A percentile compares a stretch with the other conserved stretches of the same genome.
Conservation (phyloP, 106 monocot species). For the Dendrobium huoshanense region DNA sequence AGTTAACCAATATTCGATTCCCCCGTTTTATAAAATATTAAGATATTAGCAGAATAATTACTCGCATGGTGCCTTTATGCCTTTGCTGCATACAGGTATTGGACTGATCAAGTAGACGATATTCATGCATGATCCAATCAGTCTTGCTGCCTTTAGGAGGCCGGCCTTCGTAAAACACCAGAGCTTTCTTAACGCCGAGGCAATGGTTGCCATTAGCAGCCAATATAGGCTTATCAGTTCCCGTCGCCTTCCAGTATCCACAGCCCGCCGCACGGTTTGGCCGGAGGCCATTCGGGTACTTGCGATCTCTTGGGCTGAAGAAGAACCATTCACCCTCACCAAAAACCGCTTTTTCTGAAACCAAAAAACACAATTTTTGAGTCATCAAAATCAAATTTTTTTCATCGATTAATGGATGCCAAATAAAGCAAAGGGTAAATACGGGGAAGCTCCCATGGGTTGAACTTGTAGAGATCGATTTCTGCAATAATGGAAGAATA, state of each 20-base stretch:
- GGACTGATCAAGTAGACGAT: slow-evolving; percentile 13
- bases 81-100: background rate
- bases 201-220: slow-evolving; percentile 8
- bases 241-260: slow-evolving; percentile 20
- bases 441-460: slow-evolving; percentile 58
- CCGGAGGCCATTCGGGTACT: slow-evolving; percentile 33
- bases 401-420: background rate
- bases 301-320: slow-evolving; percentile 38
- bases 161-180: slow-evolving; percentile 18
- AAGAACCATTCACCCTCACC: slow-evolving; percentile 52
- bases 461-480: slow-evolving; percentile 37
- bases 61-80: slow-evolving; percentile 3
- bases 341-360: slow-evolving; percentile 38
- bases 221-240: slow-evolving; percentile 20
- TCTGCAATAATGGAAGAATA: slow-evolving; percentile 25
- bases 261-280: slow-evolving; percentile 27
- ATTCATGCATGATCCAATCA: slow-evolving; percentile 28
- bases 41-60: background rate
- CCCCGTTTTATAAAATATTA: background rate
- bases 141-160: slow-evolving; percentile 20
- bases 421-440: background rate
- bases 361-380: background rate
- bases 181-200: slow-evolving; percentile 16
- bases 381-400: background rate
- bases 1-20: background rate